phyloP scores from a whole-genome alignment of 2,329 filamentous ascomycete genomes.

The Xylaria polymorpha region DNA sequence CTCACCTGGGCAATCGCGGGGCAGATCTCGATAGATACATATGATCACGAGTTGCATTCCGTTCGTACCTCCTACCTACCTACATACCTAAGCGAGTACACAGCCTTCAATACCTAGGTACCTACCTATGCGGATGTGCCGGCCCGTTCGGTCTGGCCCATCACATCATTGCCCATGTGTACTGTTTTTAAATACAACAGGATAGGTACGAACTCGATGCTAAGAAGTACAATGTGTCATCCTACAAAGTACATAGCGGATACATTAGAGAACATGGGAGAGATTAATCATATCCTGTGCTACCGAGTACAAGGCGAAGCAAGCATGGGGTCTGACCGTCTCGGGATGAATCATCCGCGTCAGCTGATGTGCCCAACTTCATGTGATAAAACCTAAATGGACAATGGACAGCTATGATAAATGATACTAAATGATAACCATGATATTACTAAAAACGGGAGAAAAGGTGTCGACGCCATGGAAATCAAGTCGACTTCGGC shows the following conservation, averaged over 20 bases:
- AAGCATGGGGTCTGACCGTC: not conserved
- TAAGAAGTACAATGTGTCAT: too few relatives aligned
- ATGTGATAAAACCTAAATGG: not conserved
- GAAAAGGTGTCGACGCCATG: not conserved
- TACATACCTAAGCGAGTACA: too few relatives aligned
- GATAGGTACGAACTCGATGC: too few relatives aligned
- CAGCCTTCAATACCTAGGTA: too few relatives aligned
- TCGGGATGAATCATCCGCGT: constrained; percentile 1
- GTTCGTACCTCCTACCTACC: too few relatives aligned
- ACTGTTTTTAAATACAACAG: too few relatives aligned
- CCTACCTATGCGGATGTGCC: too few relatives aligned
- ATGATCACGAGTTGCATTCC: constrained; percentile 10
- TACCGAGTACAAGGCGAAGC: not conserved
- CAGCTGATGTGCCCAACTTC: not conserved
- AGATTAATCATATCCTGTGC: not conserved
- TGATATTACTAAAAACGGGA: constrained; percentile 5
- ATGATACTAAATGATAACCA: not conserved
- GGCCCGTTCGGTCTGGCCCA: too few relatives aligned
- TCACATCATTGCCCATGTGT: too few relatives aligned
- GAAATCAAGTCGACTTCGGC: not conserved
- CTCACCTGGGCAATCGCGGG: constrained; percentile 28
- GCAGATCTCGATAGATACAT: constrained; percentile 27
- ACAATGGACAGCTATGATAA: too few relatives aligned
- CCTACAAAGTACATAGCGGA: too few relatives aligned
- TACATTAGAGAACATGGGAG: not conserved